Evolutionary conservation across 768 basidiomycete genomes (phyloP).

Genomic region (Tricholoma sp.): DNA sequence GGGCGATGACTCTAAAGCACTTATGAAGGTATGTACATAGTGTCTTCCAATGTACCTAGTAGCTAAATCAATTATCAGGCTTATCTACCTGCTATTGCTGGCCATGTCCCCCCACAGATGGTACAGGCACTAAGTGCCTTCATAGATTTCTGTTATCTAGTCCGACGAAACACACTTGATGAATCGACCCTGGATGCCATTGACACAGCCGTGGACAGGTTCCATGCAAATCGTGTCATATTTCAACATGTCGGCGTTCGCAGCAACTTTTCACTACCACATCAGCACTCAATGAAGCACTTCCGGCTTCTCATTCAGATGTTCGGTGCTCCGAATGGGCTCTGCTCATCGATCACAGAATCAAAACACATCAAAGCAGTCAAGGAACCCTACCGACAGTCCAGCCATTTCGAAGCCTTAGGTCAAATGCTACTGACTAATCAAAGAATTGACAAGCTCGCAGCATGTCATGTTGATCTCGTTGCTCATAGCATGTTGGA

Average conservation of each 20-base stretch:
- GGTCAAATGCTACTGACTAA: constrained; percentile 16
- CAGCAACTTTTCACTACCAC: neutral
- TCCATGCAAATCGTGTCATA: neutral
- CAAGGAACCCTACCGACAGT: constrained; percentile 17
- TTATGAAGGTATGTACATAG: too few relatives aligned
- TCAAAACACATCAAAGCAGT: constrained; percentile 8
- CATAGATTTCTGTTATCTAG: constrained; percentile 13
- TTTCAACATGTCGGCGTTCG: neutral
- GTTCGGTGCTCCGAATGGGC: constrained; percentile 8
- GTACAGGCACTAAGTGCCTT: constrained; percentile 12
- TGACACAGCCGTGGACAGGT: neutral
- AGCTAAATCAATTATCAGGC: constrained; percentile 11
- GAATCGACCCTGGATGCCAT: neutral
- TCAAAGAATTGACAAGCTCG: constrained; percentile 2
- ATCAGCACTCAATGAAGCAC: constrained; percentile 2
- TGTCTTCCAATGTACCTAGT: neutral
- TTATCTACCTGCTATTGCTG: constrained; percentile 18
- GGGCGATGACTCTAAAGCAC: too few relatives aligned
- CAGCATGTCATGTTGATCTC: constrained; percentile 6
- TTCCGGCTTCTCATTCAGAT: constrained; percentile 1
- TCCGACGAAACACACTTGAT: neutral
- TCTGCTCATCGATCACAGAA: neutral
- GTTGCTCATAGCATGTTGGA: constrained; percentile 1
- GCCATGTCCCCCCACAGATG: constrained; percentile 6
- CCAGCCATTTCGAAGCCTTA: constrained; percentile 13